Percentiles rank a stretch among this genome's conserved stretches.
Conservation (phyloP, 495 filamentous ascomycete genomes). For the Saxophila tyrrhenica region DNA sequence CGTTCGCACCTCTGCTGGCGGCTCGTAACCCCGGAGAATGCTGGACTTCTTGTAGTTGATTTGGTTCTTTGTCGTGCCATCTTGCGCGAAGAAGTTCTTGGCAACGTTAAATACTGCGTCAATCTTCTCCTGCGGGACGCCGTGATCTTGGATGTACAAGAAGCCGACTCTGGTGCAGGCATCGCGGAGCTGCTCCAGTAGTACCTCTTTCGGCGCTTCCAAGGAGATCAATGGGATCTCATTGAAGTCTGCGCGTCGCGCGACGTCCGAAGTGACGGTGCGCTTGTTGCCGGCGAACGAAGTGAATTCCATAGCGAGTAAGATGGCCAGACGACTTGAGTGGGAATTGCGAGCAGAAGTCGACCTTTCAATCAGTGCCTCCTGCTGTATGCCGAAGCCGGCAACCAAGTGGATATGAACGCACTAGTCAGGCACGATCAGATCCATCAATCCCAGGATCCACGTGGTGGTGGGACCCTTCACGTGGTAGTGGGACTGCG, state of each 20-base stretch:
- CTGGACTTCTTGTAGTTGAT: slow-evolving; percentile 3
- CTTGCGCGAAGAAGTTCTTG: neutral
- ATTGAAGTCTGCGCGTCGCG: slow-evolving; percentile 1
- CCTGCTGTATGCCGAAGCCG: too few species aligned
- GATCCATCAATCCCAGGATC: too few species aligned
- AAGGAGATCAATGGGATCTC: slow-evolving; percentile 5
- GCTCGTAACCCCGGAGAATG: slow-evolving; percentile 4
- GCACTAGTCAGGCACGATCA: too few species aligned
- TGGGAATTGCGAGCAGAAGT: neutral
- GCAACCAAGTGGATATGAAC: too few species aligned
- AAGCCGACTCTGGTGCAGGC: slow-evolving; percentile 3
- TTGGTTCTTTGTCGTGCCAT: neutral
- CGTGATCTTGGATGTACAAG: slow-evolving; percentile 4
- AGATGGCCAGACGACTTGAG: too few species aligned
- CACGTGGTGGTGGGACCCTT: too few species aligned
- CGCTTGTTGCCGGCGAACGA: neutral
- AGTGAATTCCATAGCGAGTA: neutral
- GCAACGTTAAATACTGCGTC: neutral
- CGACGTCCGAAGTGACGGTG: neutral
- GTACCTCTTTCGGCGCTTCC: neutral
- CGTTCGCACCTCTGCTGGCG: neutral
- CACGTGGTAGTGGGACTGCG: too few species aligned
- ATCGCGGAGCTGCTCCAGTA: slow-evolving; percentile 1
- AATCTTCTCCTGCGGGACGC: neutral
- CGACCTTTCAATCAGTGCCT: neutral